These are phyloP conservation scores for Obba rivulosa DNA, from an alignment of 768 basidiomycete species.

Conservation along the genomic window DNA sequence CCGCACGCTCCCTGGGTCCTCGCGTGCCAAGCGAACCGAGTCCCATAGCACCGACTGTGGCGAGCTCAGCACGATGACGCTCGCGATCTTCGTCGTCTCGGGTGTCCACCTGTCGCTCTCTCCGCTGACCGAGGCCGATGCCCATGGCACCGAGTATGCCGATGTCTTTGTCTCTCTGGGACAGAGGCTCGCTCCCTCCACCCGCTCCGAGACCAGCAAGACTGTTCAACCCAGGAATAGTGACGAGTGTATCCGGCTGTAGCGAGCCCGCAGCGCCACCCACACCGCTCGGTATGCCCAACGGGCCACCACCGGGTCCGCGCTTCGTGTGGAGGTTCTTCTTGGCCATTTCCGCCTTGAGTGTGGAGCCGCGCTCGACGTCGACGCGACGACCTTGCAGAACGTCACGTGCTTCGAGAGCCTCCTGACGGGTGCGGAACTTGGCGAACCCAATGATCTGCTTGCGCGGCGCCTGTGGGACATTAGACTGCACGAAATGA, in stretches of 20 bases:
- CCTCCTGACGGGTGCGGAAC: slow-evolving; percentile 84
- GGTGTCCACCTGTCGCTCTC: slow-evolving; percentile 21
- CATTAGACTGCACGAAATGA: slow-evolving; percentile 25
- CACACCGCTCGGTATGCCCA: slow-evolving; percentile 12
- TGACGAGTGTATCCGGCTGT: slow-evolving; percentile 10
- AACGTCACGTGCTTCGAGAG: slow-evolving; percentile 79
- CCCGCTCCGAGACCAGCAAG: slow-evolving; percentile 9
- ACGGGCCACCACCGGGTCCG: slow-evolving; percentile 54
- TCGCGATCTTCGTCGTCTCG: slow-evolving; percentile 48
- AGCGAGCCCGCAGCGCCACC: slow-evolving; percentile 10
- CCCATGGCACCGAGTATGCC: slow-evolving; percentile 17
- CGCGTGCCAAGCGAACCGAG: slow-evolving; percentile 29
- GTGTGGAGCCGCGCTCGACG: slow-evolving; percentile 83
- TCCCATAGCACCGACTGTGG: slow-evolving; percentile 32
- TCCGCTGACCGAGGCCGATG: slow-evolving; percentile 31
- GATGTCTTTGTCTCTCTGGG: slow-evolving; percentile 15
- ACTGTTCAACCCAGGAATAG: slow-evolving; percentile 8
- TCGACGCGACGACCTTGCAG: slow-evolving; percentile 90
- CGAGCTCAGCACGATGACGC: slow-evolving; percentile 32
- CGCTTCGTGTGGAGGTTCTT: slow-evolving; percentile 98
- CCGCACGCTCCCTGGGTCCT: slow-evolving; percentile 57
- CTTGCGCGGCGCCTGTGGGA: slow-evolving; percentile 49
- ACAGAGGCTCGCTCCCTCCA: slow-evolving; percentile 10
- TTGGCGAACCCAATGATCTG: slow-evolving; percentile 99
- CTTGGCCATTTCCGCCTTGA: slow-evolving; percentile 99